phyloP scores from a whole-genome alignment of 2,329 filamentous ascomycete species.

The Hymenoscyphus repandus region DNA sequence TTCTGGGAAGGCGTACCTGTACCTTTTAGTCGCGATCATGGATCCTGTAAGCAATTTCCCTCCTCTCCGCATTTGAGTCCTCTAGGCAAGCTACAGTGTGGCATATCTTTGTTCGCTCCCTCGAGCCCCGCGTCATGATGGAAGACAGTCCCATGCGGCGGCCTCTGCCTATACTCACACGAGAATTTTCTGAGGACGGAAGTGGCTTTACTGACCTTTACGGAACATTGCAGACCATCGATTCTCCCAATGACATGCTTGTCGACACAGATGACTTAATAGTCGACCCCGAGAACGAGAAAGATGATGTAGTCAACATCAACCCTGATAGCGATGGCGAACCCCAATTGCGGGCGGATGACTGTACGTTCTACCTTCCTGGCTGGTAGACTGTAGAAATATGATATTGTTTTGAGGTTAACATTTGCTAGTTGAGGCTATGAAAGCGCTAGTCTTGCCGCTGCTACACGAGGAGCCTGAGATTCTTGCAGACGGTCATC shows the following conservation, averaged over 20 bases:
- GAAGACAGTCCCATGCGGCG: background rate
- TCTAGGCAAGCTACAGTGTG: too few relatives aligned
- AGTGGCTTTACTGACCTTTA: constrained; percentile 3
- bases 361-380: constrained; percentile 29
- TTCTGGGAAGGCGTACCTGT: constrained; percentile 22
- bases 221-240: constrained; percentile 13
- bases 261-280: constrained; percentile 31
- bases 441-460: constrained; percentile 74
- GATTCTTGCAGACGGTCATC: constrained; percentile 64
- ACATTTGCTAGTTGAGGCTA: constrained; percentile 62
- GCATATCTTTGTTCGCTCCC: too few relatives aligned
- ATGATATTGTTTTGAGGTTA: constrained; percentile 11
- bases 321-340: constrained; percentile 31
- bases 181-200: background rate
- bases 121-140: background rate
- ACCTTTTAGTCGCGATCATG: constrained; percentile 16
- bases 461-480: constrained; percentile 71
- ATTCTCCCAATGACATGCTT: constrained; percentile 31
- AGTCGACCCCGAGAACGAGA: constrained; percentile 33
- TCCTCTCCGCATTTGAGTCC: too few relatives aligned
- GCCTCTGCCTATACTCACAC: background rate
- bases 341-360: constrained; percentile 30
- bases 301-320: constrained; percentile 37
- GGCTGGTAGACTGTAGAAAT: background rate
- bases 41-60: constrained; percentile 21